Percentiles rank a stretch among this genome's conserved stretches.
phyloP scores from a whole-genome alignment of 2,329 filamentous ascomycete genomes.

The Thelonectria olida region DNA sequence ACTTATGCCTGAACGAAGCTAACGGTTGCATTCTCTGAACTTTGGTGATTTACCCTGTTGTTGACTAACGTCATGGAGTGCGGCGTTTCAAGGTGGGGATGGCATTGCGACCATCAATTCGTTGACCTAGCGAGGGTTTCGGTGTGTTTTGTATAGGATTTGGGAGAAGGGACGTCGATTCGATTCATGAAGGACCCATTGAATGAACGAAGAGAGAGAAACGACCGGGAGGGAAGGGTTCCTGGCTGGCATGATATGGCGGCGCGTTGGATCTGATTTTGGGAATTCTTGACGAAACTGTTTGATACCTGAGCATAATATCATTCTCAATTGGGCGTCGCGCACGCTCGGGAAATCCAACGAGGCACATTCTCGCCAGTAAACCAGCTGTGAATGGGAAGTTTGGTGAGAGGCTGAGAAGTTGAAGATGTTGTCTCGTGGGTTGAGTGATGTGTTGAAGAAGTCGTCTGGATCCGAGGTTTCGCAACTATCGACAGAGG shows the following conservation, averaged over 20 bases:
- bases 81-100: conserved; percentile 34
- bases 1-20: conserved; percentile 34
- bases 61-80: conserved; percentile 34
- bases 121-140: conserved; percentile 18
- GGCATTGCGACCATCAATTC: conserved; percentile 16
- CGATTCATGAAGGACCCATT: conserved; percentile 26
- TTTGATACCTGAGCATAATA: conserved; percentile 42
- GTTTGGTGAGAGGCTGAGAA: neutral
- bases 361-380: neutral
- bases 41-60: conserved; percentile 27
- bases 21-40: conserved; percentile 9
- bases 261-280: conserved; percentile 29
- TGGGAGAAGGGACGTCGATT: conserved; percentile 18
- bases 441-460: neutral
- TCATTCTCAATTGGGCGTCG: conserved; percentile 26
- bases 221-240: conserved; percentile 19
- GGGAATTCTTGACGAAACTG: conserved; percentile 33
- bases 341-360: neutral
- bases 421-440: no score
- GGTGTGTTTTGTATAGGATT: conserved; percentile 27
- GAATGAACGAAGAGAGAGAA: conserved; percentile 18
- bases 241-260: conserved; percentile 14
- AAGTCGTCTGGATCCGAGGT: no score
- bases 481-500: no score
- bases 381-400: no score